Evolutionary conservation across 345 rosid species (phyloP), one percentile per base, ranked within the genome.

Genomic region (Citrus maxima): DNA sequence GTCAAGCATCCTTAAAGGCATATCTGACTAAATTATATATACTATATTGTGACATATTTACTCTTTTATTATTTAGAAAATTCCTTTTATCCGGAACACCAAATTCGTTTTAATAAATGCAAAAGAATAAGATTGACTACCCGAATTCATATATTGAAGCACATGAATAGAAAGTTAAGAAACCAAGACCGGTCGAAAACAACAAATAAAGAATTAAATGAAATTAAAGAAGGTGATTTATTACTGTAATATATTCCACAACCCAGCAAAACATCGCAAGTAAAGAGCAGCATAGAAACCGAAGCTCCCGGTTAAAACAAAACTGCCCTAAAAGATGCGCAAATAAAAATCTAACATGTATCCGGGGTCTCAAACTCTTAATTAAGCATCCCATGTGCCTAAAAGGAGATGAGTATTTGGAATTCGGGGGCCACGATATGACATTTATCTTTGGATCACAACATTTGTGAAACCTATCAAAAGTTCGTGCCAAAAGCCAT

Each of bases 341-440:
- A 19, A 75, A 28, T 18, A 60, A 42, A 46, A 28, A 46, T 28
- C 56, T 16, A 22, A 25, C 56, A 40, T 21, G 27, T 35, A 58
- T 60, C 8, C 10, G 21, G n/a, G n/a, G 16, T 28, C 54, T 28
- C 65, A 34, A 64, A 5, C 10, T 9, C 14, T 7, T 16, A 22
- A 32, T 75, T 61, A 21, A 63, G 16, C 77, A 62, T 2, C 78
- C 70, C 78, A 75, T 64, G 78, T 75, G 78, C 70, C 49, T 21
- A 46, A 28, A 40, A 75, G 49, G 78, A 64, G 78, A 27, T 2
- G 25, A 60, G 42, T 16, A 34, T 28, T 10, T 10, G n/a, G 42
- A n/a, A 75, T 63, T 46, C 27, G 4, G 77, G 70, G 78, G 40
- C 70, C 70, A 75, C 46, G 49, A 19, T 19, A 13, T 7, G 21